phyloP scores from a whole-genome alignment of 2,329 filamentous ascomycete genomes.

The Cylindrodendrum hubeiense region DNA sequence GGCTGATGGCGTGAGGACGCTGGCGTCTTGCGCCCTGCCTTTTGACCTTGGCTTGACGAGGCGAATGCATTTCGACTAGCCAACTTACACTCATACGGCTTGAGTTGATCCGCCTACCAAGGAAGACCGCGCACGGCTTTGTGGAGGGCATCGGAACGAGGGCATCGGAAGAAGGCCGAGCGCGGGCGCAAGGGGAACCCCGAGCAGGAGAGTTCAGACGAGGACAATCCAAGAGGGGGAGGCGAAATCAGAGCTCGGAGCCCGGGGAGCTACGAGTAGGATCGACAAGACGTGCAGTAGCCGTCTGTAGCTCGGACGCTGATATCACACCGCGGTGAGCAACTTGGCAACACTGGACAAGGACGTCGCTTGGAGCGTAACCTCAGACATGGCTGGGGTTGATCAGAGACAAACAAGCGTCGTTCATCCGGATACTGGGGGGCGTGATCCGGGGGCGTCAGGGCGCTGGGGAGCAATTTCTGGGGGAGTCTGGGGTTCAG shows the following conservation, averaged over 20 bases:
- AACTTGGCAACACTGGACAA: not conserved
- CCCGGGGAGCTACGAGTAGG: not conserved
- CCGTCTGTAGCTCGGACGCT: not conserved
- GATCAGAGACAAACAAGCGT: slow-evolving; percentile 5
- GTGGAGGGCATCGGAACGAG: no score
- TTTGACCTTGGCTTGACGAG: not conserved
- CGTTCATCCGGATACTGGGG: slow-evolving; percentile 3
- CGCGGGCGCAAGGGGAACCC: not conserved
- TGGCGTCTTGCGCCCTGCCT: not conserved
- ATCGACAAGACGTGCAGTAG: not conserved
- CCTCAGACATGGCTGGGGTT: not conserved
- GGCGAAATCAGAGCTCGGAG: not conserved
- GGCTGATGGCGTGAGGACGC: slow-evolving; percentile 16
- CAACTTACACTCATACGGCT: not conserved
- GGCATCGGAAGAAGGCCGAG: slow-evolving; percentile 27
- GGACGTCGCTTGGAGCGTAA: not conserved
- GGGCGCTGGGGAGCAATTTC: not conserved
- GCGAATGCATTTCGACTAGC: not conserved
- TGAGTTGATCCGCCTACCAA: slow-evolving; percentile 16
- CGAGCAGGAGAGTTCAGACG: slow-evolving; percentile 18
- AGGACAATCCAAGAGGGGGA: slow-evolving; percentile 11
- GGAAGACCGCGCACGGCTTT: not conserved
- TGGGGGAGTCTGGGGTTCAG: slow-evolving; percentile 5
- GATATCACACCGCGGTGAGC: not conserved
- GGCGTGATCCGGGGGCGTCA: not conserved